phyloP scores from a whole-genome alignment of 2,329 filamentous ascomycete species.

The Diaporthe ilicicola region DNA sequence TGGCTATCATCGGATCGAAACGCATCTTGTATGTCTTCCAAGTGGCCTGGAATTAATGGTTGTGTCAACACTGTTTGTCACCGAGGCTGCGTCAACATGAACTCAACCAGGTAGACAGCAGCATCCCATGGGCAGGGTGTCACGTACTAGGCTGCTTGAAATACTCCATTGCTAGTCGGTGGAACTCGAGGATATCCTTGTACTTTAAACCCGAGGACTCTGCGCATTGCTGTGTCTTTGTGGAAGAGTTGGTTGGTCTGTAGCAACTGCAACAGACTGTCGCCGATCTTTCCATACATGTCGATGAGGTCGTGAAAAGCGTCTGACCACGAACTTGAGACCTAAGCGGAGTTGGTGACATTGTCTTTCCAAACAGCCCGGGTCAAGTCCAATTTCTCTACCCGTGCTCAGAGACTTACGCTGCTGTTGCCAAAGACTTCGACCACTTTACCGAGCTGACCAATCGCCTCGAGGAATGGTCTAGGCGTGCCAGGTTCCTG shows the following conservation, averaged over 20 bases:
- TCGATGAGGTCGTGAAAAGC: conserved; percentile 8
- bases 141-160: conserved; percentile 16
- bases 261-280: not conserved
- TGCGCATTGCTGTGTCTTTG: not conserved
- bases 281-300: conserved; percentile 20
- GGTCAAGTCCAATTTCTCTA: not conserved
- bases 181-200: conserved; percentile 11
- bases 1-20: conserved; percentile 41
- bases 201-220: not conserved
- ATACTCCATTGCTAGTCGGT: conserved; percentile 15
- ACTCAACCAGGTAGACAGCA: not conserved
- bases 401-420: not conserved
- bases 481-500: conserved; percentile 1
- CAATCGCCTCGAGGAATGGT: conserved; percentile 9
- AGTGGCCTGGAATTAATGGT: conserved; percentile 42
- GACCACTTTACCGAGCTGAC: conserved; percentile 7
- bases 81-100: not conserved
- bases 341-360: not conserved
- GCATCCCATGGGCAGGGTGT: not conserved
- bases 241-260: not conserved
- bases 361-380: no score
- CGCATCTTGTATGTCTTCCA: conserved; percentile 43
- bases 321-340: not conserved
- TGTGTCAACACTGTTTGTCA: conserved; percentile 40
- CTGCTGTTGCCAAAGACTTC: conserved; percentile 14